These are phyloP conservation scores for Entoloma clypeatum DNA, from an alignment of 1,284 basidiomycete genomes.

Conservation along the genomic window DNA sequence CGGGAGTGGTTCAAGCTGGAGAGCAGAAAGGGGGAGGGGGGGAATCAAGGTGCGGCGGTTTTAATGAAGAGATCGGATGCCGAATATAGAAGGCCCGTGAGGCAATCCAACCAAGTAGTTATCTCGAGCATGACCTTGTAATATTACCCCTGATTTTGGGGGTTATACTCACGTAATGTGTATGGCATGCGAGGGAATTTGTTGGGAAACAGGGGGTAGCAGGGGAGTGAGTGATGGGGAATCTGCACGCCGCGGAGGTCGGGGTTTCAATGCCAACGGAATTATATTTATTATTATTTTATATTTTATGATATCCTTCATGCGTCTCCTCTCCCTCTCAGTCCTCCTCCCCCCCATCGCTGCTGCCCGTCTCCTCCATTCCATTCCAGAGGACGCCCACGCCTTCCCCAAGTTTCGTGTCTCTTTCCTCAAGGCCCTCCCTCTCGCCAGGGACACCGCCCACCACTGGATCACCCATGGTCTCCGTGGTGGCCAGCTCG, in stretches of 20 bases:
- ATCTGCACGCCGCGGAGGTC: conserved; percentile 29
- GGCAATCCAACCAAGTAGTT: conserved; percentile 50
- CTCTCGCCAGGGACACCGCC: conserved; percentile 73
- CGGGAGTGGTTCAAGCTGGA: conserved; percentile 38
- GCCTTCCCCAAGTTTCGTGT: conserved; percentile 85
- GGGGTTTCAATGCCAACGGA: conserved; percentile 18
- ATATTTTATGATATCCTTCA: no score
- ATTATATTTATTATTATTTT: no score
- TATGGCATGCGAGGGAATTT: no score
- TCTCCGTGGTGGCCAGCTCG: conserved; percentile 64
- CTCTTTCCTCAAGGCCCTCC: conserved; percentile 75
- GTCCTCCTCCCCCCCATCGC: conserved; percentile 22
- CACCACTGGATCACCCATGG: conserved; percentile 67
- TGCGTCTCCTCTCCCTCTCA: conserved; percentile 22
- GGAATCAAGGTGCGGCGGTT: conserved; percentile 59
- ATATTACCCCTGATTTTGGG: conserved; percentile 52
- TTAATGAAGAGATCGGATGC: conserved; percentile 68
- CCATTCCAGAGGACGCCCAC: conserved; percentile 74
- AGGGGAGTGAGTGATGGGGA: no score
- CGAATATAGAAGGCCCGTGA: conserved; percentile 75
- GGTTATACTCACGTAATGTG: conserved; percentile 55
- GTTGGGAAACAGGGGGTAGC: no score
- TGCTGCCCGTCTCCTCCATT: conserved; percentile 52
- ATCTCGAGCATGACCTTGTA: conserved; percentile 37
- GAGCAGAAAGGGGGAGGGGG: conserved; percentile 59